Conservation (phyloP, 768 basidiomycete genomes). For the Coprinellus aureogranulatus region DNA sequence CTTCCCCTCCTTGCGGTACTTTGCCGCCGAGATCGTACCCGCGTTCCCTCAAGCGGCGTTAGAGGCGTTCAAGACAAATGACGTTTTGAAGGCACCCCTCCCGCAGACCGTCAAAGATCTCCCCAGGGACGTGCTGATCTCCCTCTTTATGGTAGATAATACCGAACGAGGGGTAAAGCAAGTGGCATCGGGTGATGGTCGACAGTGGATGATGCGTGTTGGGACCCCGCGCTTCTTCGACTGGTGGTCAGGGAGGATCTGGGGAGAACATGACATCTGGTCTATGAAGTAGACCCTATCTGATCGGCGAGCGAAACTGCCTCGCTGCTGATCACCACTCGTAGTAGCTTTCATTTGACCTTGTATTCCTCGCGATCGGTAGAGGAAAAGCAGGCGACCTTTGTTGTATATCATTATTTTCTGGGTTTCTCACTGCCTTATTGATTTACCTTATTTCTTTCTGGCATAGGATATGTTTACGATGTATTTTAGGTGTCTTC, state of each 20-base stretch:
- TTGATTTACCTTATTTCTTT: too few species aligned
- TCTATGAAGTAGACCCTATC: not conserved
- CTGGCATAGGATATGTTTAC: too few species aligned
- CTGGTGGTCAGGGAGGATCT: slow-evolving; percentile 1
- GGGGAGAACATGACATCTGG: not conserved
- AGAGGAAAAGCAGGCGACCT: too few species aligned
- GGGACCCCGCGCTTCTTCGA: not conserved
- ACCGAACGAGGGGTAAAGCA: slow-evolving; percentile 2
- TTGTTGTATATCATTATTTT: too few species aligned
- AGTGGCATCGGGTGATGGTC: not conserved
- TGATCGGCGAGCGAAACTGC: too few species aligned
- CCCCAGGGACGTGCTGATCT: not conserved
- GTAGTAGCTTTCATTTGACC: too few species aligned
- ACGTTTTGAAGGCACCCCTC: not conserved
- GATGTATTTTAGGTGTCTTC: too few species aligned
- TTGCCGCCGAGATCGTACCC: slow-evolving; percentile 5
- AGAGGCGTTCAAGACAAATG: not conserved
- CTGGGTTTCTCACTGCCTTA: too few species aligned
- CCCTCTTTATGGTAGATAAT: slow-evolving; percentile 1
- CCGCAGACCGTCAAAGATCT: not conserved
- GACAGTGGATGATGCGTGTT: not conserved
- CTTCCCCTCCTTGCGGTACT: slow-evolving; percentile 1
- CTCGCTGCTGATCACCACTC: too few species aligned
- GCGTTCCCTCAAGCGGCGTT: slow-evolving; percentile 1
- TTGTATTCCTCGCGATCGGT: too few species aligned